These are phyloP conservation scores for Metarhizium rileyi DNA, from an alignment of 2,329 filamentous ascomycete species.

Conservation along the genomic window DNA sequence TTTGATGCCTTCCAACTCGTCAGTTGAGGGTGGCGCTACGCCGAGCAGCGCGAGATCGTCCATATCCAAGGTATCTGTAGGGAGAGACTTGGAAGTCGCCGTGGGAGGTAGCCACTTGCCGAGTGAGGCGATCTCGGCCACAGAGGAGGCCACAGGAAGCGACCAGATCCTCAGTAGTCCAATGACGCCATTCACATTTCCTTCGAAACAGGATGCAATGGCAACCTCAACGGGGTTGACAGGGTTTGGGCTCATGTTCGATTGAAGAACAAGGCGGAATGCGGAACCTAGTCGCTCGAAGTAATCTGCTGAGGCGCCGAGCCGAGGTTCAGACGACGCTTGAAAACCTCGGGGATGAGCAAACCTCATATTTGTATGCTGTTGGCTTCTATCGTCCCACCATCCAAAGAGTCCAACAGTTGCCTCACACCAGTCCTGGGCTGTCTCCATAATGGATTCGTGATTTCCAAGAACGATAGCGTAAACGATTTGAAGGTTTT, in stretches of 20 bases:
- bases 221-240: constrained; percentile 70
- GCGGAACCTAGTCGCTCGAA: constrained; percentile 61
- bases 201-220: constrained; percentile 73
- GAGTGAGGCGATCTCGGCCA: constrained; percentile 75
- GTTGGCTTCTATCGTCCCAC: constrained; percentile 73
- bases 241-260: constrained; percentile 69
- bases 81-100: constrained; percentile 32
- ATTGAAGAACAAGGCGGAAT: constrained; percentile 58
- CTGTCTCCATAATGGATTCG: constrained; percentile 63
- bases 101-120: constrained; percentile 65
- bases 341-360: constrained; percentile 30
- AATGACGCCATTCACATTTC: constrained; percentile 67
- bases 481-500: constrained; percentile 73
- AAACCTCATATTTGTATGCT: constrained; percentile 29
- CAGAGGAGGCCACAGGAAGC: constrained; percentile 63
- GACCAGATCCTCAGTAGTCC: constrained; percentile 72
- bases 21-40: constrained; percentile 47
- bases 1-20: constrained; percentile 57
- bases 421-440: constrained; percentile 89
- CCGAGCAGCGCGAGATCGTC: constrained; percentile 79
- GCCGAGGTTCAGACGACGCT: constrained; percentile 28
- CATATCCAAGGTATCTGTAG: constrained; percentile 62
- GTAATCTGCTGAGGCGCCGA: constrained; percentile 56
- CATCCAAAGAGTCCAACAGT: constrained; percentile 74
- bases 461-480: constrained; percentile 68